Base-by-base conservation (phyloP, 371 early-diverging fungal species). In the Mucor racemosus region DNA sequence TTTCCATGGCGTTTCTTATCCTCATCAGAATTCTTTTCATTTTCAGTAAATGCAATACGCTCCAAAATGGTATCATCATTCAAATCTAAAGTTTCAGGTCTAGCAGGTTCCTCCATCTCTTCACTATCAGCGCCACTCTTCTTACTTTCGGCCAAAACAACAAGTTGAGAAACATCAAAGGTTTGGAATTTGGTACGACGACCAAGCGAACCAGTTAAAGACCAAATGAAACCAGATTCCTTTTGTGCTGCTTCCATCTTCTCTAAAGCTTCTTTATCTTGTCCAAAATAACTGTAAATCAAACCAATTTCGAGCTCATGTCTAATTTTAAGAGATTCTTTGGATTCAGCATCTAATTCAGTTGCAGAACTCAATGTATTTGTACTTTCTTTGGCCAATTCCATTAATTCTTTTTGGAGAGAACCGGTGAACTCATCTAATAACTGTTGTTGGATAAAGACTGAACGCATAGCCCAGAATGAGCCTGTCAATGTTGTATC, bases 11-110 rank as follows among this genome's bases (percentile, higher is more conserved):
- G 81, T 21, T 76, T 62, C 33, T 76, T 77, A 38, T 66, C 64
- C 54, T 86, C 78, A 15, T 71, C 54, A 4, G 76, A 67, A 64
- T 79, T 86, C 64, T 64, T 71, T 54, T 69, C 80, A 38, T 68
- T 76, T 59, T 86, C 81, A 7, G 87, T 73, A 64, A 91, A 89
- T 46, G 81, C 75, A 50, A 94, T 86, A 33, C 80, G 86, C 66
- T 99, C 98, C 67, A 99, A 76, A 34, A 99, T 62, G 0, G 94
- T 93, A 65, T 99, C 99, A 73, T 97, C 96, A 67, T 98, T 93
- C 50, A 95, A 78, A 44, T 77, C 88, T 55, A 98, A 62, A 15
- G 84, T 88, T 56, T 89, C 90, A 7, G 96, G 96, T 48, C 65
- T 75, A 56, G 48, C 65, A 48, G 66, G 76, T 38, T 69, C 75